Evolutionary conservation across 139 green algal species (phyloP), one percentile per base, ranked within the genome.

Genomic region (Coelastrella sp.): DNA sequence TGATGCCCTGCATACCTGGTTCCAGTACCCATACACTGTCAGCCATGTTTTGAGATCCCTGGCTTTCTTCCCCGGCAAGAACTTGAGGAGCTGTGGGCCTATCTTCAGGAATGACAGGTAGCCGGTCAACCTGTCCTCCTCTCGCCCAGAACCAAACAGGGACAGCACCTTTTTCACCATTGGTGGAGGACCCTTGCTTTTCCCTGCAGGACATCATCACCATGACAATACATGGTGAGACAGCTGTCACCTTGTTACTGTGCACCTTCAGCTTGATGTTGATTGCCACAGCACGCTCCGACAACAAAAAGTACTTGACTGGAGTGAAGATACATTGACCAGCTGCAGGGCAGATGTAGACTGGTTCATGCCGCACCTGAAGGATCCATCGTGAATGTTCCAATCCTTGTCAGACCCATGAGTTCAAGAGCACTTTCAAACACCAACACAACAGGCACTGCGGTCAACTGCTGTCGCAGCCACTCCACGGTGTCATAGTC

Each of bases 401-500:
- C 93, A 13, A 95, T 81, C 77, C 88, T 79, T 19, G 96, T 99
- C 30, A 41, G 78, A 21, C 86, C 83, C 97, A 99, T 99, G 9
- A 99, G 93, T 91, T 99, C 96, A 68, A 99, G 90, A 0, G 96
- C 94, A 9, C 90, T 97, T 91, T 99, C 97, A 90, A 99, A 99
- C 25, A 98, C 92, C 72, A 99, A 91, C 5, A 96, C 91, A 38
- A 95, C 82, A 0, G 96, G 96, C 4, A 99, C 43, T 25, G 83
- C 37, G 0, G 79, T 43, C 3, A 99, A 63, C 1, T 80, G 87
- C 25, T 84, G 45, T 0, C 89, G 79, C 73, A 99, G 91, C 97
- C 97, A 99, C 89, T 99, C 95, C 27, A 98, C 95, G 85, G 98
- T 92, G 88, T 99, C 97, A 87, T 94, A 99, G 83, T 99, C 97